A percentile compares a stretch with the other conserved stretches of the same genome.
Conservation (phyloP, 345 rosid species). For the Melastoma malabathricum region DNA sequence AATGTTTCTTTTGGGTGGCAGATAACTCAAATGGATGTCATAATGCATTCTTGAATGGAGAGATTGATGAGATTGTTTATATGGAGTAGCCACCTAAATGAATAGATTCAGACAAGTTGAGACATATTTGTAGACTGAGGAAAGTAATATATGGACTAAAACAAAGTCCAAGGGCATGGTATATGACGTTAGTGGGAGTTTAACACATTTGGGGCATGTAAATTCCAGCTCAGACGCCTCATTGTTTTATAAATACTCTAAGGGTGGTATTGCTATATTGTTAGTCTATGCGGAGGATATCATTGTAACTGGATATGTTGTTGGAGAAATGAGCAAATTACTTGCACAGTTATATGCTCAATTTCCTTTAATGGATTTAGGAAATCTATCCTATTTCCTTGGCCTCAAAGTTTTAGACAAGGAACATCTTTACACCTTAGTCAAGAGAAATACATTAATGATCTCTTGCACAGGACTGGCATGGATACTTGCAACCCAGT, state of each 20-base stretch:
- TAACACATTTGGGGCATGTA: neutral
- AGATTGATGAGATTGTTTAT: too few species aligned
- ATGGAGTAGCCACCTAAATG: neutral
- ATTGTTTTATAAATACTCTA: neutral
- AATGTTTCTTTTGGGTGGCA: too few species aligned
- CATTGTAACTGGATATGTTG: neutral
- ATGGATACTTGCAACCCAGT: neutral
- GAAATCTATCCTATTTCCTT: slow-evolving; percentile 3
- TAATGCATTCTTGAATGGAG: too few species aligned
- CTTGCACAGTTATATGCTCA: neutral
- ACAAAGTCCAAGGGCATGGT: neutral
- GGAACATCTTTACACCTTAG: neutral
- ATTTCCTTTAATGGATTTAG: neutral
- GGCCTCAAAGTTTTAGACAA: neutral
- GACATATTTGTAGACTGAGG: neutral
- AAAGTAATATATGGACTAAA: neutral
- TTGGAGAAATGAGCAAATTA: too few species aligned
- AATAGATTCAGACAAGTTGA: neutral
- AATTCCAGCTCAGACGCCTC: neutral
- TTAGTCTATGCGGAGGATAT: neutral
- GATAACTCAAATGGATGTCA: too few species aligned
- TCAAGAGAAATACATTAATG: neutral
- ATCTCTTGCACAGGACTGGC: neutral
- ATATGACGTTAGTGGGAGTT: neutral
- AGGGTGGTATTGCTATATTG: neutral